These are phyloP conservation scores for Auxenochlorella pyrenoidosa DNA, from an alignment of 139 green algal species.

Conservation along the genomic window DNA sequence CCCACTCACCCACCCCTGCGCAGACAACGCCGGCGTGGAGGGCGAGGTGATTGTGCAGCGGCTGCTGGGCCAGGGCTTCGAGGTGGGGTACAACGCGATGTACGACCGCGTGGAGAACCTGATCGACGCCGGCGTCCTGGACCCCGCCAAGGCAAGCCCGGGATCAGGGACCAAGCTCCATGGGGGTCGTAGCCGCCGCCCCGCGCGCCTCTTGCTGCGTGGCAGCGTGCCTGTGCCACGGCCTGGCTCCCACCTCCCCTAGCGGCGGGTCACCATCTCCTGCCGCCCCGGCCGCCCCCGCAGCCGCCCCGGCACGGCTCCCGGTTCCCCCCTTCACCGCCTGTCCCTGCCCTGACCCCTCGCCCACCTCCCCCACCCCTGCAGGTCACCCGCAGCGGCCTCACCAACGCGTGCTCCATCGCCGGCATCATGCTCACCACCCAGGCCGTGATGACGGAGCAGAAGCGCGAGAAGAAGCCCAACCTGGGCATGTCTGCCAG, in stretches of 20 bases:
- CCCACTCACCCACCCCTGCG: slow-evolving; percentile 14
- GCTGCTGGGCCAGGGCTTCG: slow-evolving; percentile 86
- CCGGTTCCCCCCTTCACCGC: too few relatives aligned
- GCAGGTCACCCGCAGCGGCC: slow-evolving; percentile 86
- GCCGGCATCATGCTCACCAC: slow-evolving; percentile 99
- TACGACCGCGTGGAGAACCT: slow-evolving; percentile 78
- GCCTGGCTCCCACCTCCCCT: too few relatives aligned
- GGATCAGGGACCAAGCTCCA: neutral
- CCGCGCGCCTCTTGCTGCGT: too few relatives aligned
- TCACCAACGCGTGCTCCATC: slow-evolving; percentile 94
- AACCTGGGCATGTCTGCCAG: slow-evolving; percentile 48
- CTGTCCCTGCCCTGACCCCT: neutral
- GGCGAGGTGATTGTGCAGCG: slow-evolving; percentile 93
- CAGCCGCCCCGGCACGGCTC: too few relatives aligned
- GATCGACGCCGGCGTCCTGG: slow-evolving; percentile 91
- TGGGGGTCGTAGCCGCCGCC: neutral
- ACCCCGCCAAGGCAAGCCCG: slow-evolving; percentile 90
- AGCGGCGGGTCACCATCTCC: too few relatives aligned
- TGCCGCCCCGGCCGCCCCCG: too few relatives aligned
- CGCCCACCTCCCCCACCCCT: too few relatives aligned
- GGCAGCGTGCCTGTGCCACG: too few relatives aligned
- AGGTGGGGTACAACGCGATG: slow-evolving; percentile 95
- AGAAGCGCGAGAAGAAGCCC: slow-evolving; percentile 44
- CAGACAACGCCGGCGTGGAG: slow-evolving; percentile 92
- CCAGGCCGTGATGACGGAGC: slow-evolving; percentile 95